Base-by-base conservation (phyloP, 108 stramenopile species). In the Skeletonema costatum region DNA sequence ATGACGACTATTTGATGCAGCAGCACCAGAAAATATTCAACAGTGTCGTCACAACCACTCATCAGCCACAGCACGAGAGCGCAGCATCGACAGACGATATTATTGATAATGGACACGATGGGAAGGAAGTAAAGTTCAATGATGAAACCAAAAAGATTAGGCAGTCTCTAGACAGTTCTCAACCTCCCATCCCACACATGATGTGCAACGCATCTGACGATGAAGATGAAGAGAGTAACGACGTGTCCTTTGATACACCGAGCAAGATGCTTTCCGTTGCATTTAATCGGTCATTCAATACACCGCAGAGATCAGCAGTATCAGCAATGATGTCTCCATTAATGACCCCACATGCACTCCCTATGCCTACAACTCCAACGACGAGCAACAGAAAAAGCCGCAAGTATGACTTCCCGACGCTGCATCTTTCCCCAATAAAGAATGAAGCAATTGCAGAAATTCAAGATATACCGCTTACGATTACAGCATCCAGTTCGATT, bases 141-240 rank as follows among this genome's bases (percentile, higher is more conserved):
- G 17, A 17, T 51, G 50, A 21, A 17, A 51, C 50, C 4, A 42
- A 12, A 13, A 42, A 42, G 13, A 2, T 13, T 1, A 51, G 50
- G 14, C 50, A 19, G 4, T 51, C 50, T 51, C 19, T 51, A 51
- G 50, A 51, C 50, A 51, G 3, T 19, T 51, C 50, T 2, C 36
- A 38, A 25, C 53, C 36, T 63, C 36, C 63, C 29, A 21, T 78
- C 0, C 79, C 79, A 7, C 79, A 80, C 65, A 39, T 80, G 61
- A 73, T 80, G 72, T 33, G 79, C 38, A 68, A 62, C 25, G 51
- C 66, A 14, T 73, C 78, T 1, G 16, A 79, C 41, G 78, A 67
- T 46, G 67, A 66, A 32, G 58, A 80, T 25, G 66, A 33, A 48
- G 68, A 69, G 32, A 69, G 50, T 51, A 12, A 51, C 19, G 50